These are phyloP conservation scores for Tuctoria greenei DNA, from an alignment of 176 grass and related monocot species.

Conservation along the genomic window DNA sequence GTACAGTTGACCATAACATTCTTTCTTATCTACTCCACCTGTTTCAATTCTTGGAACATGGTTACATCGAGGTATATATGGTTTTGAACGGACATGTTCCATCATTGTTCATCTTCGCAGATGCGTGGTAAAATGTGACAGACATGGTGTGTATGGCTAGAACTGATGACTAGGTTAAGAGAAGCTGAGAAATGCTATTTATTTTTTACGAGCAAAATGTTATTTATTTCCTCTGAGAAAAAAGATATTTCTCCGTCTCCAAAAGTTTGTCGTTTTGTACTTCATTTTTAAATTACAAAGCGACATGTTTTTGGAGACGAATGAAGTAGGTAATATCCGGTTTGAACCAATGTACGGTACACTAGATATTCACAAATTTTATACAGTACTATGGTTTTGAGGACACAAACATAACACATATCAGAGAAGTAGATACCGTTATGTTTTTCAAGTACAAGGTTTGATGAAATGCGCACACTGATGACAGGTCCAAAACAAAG, in stretches of 20 bases:
- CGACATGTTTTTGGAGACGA: too few relatives aligned
- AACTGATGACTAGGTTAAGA: not conserved
- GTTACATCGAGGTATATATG: not conserved
- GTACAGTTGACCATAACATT: not conserved
- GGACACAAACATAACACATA: not conserved
- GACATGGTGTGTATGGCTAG: not conserved
- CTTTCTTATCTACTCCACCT: conserved; percentile 20
- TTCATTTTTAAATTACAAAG: too few relatives aligned
- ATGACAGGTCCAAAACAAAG: conserved; percentile 28
- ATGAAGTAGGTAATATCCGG: not conserved
- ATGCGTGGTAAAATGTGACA: not conserved
- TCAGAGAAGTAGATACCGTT: conserved; percentile 8
- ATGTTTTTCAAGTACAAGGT: conserved; percentile 34
- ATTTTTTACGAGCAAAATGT: not conserved
- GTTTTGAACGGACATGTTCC: not conserved
- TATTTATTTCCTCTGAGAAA: not conserved
- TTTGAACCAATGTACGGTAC: not conserved
- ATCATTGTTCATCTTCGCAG: not conserved
- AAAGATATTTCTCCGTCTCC: too few relatives aligned
- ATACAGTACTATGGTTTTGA: not conserved
- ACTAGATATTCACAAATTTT: not conserved
- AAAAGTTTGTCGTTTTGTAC: too few relatives aligned
- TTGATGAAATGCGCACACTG: conserved; percentile 44
- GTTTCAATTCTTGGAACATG: not conserved
- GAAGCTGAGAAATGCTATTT: not conserved